Evolutionary conservation across 1,284 basidiomycete genomes (phyloP).

Genomic region (Sparassis latifolia): DNA sequence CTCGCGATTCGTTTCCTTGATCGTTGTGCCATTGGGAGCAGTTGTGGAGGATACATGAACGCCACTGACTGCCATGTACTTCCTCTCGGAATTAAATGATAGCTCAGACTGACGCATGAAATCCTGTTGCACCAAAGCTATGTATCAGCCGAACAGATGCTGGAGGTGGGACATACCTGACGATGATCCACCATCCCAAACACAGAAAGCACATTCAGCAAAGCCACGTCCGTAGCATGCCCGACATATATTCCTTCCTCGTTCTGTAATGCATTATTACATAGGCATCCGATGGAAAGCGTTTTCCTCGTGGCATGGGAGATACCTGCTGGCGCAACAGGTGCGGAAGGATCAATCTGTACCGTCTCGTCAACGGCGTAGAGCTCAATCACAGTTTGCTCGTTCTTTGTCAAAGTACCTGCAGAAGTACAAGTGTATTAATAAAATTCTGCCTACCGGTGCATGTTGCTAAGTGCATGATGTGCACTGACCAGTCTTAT

Average conservation of each 20-base stretch:
- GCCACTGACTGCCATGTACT: constrained; percentile 89
- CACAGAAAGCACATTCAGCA: constrained; percentile 75
- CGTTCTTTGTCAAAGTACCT: constrained; percentile 96
- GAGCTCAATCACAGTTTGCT: constrained; percentile 88
- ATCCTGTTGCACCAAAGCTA: constrained; percentile 27
- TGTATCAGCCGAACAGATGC: constrained; percentile 2
- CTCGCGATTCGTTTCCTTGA: constrained; percentile 40
- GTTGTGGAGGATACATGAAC: constrained; percentile 33
- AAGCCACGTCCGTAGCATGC: constrained; percentile 90
- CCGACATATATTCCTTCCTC: constrained; percentile 77
- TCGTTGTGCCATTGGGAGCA: constrained; percentile 30
- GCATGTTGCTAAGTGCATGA: too few relatives aligned
- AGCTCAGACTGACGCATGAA: constrained; percentile 78
- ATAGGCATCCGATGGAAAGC: constrained; percentile 63
- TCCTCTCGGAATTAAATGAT: constrained; percentile 90
- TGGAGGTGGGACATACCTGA: constrained; percentile 36
- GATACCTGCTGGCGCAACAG: constrained; percentile 23
- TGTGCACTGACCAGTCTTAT: constrained; percentile 75
- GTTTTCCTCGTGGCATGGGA: constrained; percentile 57
- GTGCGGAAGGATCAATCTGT: constrained; percentile 49
- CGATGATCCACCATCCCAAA: constrained; percentile 73
- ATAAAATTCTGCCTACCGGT: too few relatives aligned
- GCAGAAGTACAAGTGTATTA: constrained; percentile 7
- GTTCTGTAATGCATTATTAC: constrained; percentile 67
- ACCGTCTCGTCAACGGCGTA: constrained; percentile 84